Base-by-base conservation (phyloP, 352 stramenopile genomes). In the Saprolegnia parasitica region DNA sequence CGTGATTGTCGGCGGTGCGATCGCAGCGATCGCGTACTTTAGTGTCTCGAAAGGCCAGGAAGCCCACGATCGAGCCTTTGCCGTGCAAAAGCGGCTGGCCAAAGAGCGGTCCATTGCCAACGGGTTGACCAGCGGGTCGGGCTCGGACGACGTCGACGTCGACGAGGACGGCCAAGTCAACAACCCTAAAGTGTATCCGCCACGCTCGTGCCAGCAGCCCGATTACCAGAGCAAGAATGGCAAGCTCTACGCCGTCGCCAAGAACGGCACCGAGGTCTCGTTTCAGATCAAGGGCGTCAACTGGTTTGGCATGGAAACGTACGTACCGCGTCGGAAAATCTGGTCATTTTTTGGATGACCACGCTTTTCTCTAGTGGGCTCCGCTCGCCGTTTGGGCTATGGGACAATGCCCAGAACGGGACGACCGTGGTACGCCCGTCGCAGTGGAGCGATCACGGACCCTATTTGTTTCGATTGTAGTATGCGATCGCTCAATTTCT, bases 261-360 rank as follows among this genome's bases (percentile, higher is more conserved):
- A 73, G 16, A 92, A 92, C 65, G 83, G 84, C n/a, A 90, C 84
- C 0, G 80, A 89, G 21, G 73, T 92, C 3, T 67, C 78, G 5
- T 76, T 92, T 45, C 67, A 81, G 56, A 88, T 90, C 79, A 92
- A 92, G 67, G 82, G 84, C 13, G 71, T 89, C 18, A 92, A 90
- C 66, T 92, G 84, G 84, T 76, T 54, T 49, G 64, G 39, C 45
- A 68, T 74, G 52, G 82, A 90, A 47, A 89, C 83, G 5, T 55
- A 55, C n/a, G 47, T 5, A 2, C 24, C 5, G 2, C 47, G n/a
- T n/a, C n/a, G n/a, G n/a, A n/a, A 35, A 2, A 35, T 35, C 29
- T 35, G 29, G 29, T 35, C 2, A 52, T 52, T 52, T 5, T 55
- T 5, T 29, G 24, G 5, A 63, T 64, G 55, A 9, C 40, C 87